Conservation (phyloP, 2,329 filamentous ascomycete species). For the Colletotrichum sp. region DNA sequence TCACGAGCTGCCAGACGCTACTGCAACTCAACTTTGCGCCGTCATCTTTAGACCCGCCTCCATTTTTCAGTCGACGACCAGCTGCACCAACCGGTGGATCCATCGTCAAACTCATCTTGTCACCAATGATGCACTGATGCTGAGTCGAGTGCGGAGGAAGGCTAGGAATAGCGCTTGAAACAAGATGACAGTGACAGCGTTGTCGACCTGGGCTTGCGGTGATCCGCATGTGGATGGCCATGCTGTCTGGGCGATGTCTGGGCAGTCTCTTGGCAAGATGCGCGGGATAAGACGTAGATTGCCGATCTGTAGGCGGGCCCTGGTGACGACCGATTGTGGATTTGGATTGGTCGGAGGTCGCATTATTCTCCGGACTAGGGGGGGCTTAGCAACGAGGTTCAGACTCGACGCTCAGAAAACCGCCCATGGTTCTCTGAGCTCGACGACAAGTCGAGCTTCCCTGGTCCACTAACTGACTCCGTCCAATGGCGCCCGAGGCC, state of each 20-base stretch:
- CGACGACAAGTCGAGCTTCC: conserved; percentile 12
- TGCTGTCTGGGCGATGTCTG: conserved; percentile 20
- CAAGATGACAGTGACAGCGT: conserved; percentile 20
- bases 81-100: conserved; percentile 6
- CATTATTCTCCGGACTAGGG: conserved; percentile 22
- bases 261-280: conserved; percentile 23
- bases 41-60: not conserved
- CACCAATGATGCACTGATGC: conserved; percentile 17
- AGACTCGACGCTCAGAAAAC: conserved; percentile 4
- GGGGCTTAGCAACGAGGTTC: conserved; percentile 20
- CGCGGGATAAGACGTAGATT: conserved; percentile 23
- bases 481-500: conserved; percentile 4
- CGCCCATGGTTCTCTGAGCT: conserved; percentile 8
- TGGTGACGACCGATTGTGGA: conserved; percentile 2
- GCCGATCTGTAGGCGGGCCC: conserved; percentile 16
- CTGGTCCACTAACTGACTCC: not conserved
- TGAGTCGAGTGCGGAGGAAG: conserved; percentile 8
- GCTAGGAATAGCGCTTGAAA: conserved; percentile 24
- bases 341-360: conserved; percentile 18
- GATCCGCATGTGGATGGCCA: conserved; percentile 19
- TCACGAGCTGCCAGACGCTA: conserved; percentile 5
- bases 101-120: conserved; percentile 15
- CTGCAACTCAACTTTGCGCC: conserved; percentile 1
- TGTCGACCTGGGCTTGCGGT: conserved; percentile 15
- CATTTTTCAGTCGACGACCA: not conserved